These are phyloP conservation scores for Polyporus tsugae DNA, from an alignment of 1,284 basidiomycete genomes.

Conservation along the genomic window DNA sequence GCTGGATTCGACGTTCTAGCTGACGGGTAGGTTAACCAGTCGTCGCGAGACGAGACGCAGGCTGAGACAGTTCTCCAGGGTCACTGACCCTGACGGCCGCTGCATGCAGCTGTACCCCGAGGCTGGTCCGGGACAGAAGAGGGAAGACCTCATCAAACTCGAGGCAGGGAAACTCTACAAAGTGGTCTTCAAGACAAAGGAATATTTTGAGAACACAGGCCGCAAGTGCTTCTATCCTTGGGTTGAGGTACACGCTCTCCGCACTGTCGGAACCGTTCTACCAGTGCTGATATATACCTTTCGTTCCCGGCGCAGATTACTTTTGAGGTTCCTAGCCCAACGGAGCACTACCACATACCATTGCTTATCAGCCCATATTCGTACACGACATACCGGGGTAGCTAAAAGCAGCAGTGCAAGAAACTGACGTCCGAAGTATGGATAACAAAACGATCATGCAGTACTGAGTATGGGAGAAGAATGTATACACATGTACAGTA, in stretches of 20 bases:
- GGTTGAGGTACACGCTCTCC: constrained; percentile 69
- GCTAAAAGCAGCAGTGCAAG: constrained; percentile 47
- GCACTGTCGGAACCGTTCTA: background rate
- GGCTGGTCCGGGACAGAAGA: constrained; percentile 40
- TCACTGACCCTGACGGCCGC: constrained; percentile 85
- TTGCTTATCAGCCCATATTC: constrained; percentile 91
- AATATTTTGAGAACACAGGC: constrained; percentile 76
- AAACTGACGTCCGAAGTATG: background rate
- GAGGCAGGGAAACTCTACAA: constrained; percentile 73
- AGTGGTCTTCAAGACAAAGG: constrained; percentile 84
- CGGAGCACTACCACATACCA: constrained; percentile 91
- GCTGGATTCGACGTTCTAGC: constrained; percentile 63
- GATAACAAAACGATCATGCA: constrained; percentile 8
- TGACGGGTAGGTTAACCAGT: constrained; percentile 56
- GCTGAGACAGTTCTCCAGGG: constrained; percentile 47
- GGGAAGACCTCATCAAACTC: constrained; percentile 52
- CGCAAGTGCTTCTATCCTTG: constrained; percentile 86
- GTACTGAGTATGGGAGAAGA: constrained; percentile 21
- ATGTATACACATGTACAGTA: constrained; percentile 21
- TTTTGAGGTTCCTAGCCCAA: constrained; percentile 73
- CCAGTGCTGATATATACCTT: constrained; percentile 4
- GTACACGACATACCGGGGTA: constrained; percentile 93
- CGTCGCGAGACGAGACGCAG: too few species aligned
- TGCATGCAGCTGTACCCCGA: constrained; percentile 77
- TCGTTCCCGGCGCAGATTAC: constrained; percentile 62